Evolutionary conservation across 257 asterid genomes (phyloP), one percentile per base, ranked within the genome.

Genomic region (Marsdenia floribunda): DNA sequence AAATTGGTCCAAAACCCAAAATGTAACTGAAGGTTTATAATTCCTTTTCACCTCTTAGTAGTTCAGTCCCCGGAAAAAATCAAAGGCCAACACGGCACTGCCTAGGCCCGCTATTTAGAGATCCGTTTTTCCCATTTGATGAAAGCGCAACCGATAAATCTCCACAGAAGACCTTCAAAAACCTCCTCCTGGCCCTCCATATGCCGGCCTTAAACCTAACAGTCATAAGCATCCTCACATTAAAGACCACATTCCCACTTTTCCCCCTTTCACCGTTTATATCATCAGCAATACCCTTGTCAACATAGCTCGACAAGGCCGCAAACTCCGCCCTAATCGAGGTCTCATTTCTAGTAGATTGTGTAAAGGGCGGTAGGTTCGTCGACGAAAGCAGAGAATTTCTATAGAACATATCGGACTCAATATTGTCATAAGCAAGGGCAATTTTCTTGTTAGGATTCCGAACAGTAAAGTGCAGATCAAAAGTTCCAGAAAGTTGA

Each of bases 401-500:
- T 40, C 35, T 67, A 78, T 82, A 91, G 66, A 33, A 86, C 19
- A 92, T 72, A 8, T 38, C 77, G 21, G 92, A 87, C 47, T 77
- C 79, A 52, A 90, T 49, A 55, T 79, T 83, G 54, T 87, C 96
- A 63, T 90, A 95, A 52, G 49, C 68, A 42, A 95, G 83, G 4
- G 81, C 60, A 87, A 92, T 87, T 60, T 89, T 95, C 70, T 82
- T 82, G 84, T 90, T 95, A 44, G 99, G 98, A 82, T 95, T 95
- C 33, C 91, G 77, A 3, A 85, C 91, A 21, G 97, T 89, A 16
- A 92, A 78, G n/a, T 73, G 79, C 19, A 89, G 44, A 55, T 87
- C 88, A 70, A 92, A 87, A 18, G 84, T 85, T 74, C 84, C 85
- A 15, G 91, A 76, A 38, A 90, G 88, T 11, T 86, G 77, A 57